Conservation (phyloP, 108 stramenopile species). For the Fistulifera solaris region DNA sequence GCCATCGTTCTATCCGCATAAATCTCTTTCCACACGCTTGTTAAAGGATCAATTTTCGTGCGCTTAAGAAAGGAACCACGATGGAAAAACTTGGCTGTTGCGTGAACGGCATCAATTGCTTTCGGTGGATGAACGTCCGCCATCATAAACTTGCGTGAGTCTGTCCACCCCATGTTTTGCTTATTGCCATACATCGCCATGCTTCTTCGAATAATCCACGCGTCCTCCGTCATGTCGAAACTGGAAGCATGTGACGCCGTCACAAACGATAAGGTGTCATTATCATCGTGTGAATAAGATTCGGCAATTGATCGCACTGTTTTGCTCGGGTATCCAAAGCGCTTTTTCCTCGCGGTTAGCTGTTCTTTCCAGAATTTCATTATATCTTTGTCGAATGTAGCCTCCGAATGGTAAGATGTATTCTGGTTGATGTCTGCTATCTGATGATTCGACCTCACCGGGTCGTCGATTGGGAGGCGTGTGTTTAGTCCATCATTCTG, state of each 20-base stretch:
- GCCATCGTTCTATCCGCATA: conserved; percentile 39
- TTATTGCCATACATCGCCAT: conserved; percentile 1
- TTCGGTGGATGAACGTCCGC: background rate
- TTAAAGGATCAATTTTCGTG: background rate
- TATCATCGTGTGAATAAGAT: background rate
- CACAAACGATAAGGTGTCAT: background rate
- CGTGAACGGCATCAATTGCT: conserved; percentile 5
- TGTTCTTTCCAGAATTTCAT: background rate
- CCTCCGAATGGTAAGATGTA: no score
- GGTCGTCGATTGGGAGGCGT: no score
- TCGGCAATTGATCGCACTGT: no score
- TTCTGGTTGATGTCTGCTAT: no score
- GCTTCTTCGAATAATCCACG: conserved; percentile 5
- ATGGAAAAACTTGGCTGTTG: background rate
- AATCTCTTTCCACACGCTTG: conserved; percentile 17
- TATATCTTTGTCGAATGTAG: background rate
- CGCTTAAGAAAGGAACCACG: background rate
- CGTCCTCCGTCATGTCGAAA: background rate
- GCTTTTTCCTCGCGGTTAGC: background rate
- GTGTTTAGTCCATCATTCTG: no score
- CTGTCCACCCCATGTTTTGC: background rate
- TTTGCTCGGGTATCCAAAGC: no score
- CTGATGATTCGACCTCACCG: no score
- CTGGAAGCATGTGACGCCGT: background rate
- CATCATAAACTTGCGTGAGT: background rate